Conservation (phyloP, 140 eudicot species). For the Cichorium intybus region DNA sequence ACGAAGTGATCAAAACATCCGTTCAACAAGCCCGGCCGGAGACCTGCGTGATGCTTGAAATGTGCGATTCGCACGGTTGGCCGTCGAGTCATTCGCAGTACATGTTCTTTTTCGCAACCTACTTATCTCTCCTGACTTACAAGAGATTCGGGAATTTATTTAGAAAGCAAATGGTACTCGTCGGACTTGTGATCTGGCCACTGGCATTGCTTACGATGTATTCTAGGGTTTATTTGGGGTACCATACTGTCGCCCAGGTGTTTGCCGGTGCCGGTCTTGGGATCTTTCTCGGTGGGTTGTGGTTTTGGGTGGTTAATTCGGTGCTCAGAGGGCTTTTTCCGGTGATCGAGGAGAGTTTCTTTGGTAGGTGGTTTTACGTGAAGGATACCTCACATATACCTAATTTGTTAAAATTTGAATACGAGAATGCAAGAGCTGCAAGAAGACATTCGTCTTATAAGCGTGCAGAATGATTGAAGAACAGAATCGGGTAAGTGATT, state of each 20-base stretch:
- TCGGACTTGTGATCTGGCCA: slow-evolving; percentile 49
- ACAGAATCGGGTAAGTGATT: slow-evolving; percentile 13
- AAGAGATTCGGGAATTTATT: slow-evolving; percentile 38
- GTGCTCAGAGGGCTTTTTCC: slow-evolving; percentile 38
- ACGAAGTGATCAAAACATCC: slow-evolving; percentile 52
- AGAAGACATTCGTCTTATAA: slow-evolving; percentile 60
- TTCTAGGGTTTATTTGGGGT: slow-evolving; percentile 90
- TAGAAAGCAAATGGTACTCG: slow-evolving; percentile 47
- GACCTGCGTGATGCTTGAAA: slow-evolving; percentile 67
- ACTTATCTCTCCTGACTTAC: slow-evolving; percentile 50
- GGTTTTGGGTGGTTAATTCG: slow-evolving; percentile 77
- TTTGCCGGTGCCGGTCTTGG: slow-evolving; percentile 80
- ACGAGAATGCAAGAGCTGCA: slow-evolving; percentile 77
- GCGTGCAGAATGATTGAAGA: slow-evolving; percentile 31
- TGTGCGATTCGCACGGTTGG: slow-evolving; percentile 96
- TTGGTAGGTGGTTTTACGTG: slow-evolving; percentile 71
- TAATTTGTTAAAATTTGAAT: slow-evolving; percentile 74
- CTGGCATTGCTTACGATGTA: slow-evolving; percentile 68
- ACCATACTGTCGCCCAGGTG: slow-evolving; percentile 79
- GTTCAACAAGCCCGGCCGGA: slow-evolving; percentile 77
- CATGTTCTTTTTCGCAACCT: slow-evolving; percentile 84
- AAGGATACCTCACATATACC: slow-evolving; percentile 90
- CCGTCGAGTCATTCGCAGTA: slow-evolving; percentile 87
- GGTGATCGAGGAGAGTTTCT: slow-evolving; percentile 62
- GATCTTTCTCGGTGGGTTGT: slow-evolving; percentile 44